A percentile compares a stretch with the other conserved stretches of the same genome.
phyloP scores from a whole-genome alignment of 805 yeast species.

The Yarrowia keelungensis region DNA sequence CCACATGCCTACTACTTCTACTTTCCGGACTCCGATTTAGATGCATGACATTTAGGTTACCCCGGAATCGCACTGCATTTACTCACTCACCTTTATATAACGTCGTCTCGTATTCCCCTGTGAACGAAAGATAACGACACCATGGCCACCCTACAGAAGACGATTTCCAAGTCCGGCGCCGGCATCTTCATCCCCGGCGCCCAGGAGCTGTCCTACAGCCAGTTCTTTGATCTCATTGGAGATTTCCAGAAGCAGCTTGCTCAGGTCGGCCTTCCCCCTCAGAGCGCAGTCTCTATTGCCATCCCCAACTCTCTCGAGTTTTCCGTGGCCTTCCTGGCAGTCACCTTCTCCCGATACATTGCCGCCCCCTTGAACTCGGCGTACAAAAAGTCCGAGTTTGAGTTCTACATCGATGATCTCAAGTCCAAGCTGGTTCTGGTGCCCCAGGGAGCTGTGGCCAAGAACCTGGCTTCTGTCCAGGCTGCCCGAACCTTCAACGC shows the following conservation, averaged over 20 bases:
- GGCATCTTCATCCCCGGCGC: constrained; percentile 57
- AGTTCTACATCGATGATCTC: constrained; percentile 68
- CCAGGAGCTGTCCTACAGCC: constrained; percentile 55
- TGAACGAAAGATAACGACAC: not conserved
- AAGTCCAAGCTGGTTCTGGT: constrained; percentile 64
- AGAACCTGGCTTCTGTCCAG: constrained; percentile 55
- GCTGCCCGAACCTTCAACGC: constrained; percentile 59
- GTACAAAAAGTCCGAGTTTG: constrained; percentile 66
- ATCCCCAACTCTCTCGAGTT: constrained; percentile 69
- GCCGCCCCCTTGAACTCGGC: constrained; percentile 75
- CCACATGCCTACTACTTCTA: not conserved
- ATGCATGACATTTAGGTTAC: constrained; percentile 19
- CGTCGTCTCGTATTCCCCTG: not conserved
- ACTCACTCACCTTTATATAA: not conserved
- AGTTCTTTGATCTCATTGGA: constrained; percentile 55
- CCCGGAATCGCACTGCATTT: constrained; percentile 6
- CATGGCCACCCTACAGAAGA: constrained; percentile 42
- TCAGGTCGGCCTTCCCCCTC: constrained; percentile 50
- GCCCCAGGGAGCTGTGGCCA: constrained; percentile 57
- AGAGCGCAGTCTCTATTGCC: constrained; percentile 63
- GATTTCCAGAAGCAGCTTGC: constrained; percentile 57
- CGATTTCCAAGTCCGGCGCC: constrained; percentile 29
- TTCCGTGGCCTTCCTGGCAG: constrained; percentile 61
- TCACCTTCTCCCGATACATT: constrained; percentile 61
- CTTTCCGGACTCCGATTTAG: not conserved